Evolutionary conservation across 1,139 yeast species (phyloP).

Genomic region (Taphrina flavorubra): DNA sequence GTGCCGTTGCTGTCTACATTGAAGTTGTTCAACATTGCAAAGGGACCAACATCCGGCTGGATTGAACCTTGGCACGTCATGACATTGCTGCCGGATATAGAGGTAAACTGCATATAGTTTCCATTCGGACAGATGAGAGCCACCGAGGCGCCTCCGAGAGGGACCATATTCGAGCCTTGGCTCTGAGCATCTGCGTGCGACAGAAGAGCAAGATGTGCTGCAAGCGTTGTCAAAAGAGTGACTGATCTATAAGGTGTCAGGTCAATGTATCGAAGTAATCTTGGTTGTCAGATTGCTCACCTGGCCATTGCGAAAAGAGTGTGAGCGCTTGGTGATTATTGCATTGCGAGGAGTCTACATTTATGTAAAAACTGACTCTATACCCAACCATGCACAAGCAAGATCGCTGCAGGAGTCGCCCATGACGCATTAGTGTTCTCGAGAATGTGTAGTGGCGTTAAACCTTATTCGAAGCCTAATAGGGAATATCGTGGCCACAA

Average conservation of each 20-base stretch:
- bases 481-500: slow-evolving; percentile 1
- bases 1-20: slow-evolving; percentile 26
- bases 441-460: neutral
- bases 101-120: slow-evolving; percentile 19
- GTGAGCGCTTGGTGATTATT: neutral
- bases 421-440: neutral
- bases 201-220: neutral
- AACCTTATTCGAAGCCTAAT: slow-evolving; percentile 15
- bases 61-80: neutral
- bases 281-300: neutral
- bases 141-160: slow-evolving; percentile 22
- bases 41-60: slow-evolving; percentile 12
- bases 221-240: neutral
- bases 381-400: neutral
- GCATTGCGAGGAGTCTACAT: neutral
- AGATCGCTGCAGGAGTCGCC: neutral
- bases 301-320: slow-evolving; percentile 11
- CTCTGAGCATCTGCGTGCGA: neutral
- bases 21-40: slow-evolving; percentile 17
- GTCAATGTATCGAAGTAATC: neutral
- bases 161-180: slow-evolving; percentile 23
- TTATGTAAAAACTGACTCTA: neutral
- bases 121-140: slow-evolving; percentile 27
- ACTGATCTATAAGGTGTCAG: neutral
- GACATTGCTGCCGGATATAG: neutral